phyloP scores from a whole-genome alignment of 1,139 yeast species.

The Saccharomycopsis crataegensis region DNA sequence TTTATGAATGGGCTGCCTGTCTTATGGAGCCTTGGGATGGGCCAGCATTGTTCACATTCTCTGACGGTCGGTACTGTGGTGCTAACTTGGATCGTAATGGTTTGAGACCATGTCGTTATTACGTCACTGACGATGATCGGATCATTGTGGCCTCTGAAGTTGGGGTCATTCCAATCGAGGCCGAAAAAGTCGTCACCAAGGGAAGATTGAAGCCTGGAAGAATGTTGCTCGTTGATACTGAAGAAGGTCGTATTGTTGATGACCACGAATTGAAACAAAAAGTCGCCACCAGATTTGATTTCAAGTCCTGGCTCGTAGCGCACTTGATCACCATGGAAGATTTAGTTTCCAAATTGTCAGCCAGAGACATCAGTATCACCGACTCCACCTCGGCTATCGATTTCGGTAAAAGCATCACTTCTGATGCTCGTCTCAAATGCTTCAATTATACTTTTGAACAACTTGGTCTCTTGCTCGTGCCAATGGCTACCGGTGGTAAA shows the following conservation, averaged over 20 bases:
- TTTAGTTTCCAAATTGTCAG: constrained; percentile 48
- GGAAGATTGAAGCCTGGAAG: constrained; percentile 96
- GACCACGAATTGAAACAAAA: constrained; percentile 77
- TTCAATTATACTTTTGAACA: constrained; percentile 94
- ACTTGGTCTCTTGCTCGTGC: constrained; percentile 72
- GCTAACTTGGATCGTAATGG: constrained; percentile 97
- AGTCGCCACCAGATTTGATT: constrained; percentile 83
- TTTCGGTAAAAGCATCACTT: constrained; percentile 45
- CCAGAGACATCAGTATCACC: constrained; percentile 24
- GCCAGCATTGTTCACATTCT: constrained; percentile 93
- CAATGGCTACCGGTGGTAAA: constrained; percentile 89
- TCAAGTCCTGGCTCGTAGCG: constrained; percentile 87
- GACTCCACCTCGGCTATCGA: constrained; percentile 26
- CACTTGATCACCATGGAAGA: constrained; percentile 81
- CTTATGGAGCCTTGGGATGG: constrained; percentile 99
- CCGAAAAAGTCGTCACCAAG: constrained; percentile 75
- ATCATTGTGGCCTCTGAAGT: constrained; percentile 98
- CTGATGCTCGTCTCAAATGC: constrained; percentile 78
- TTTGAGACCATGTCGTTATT: constrained; percentile 95
- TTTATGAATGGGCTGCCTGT: constrained; percentile 99
- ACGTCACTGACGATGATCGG: constrained; percentile 88
- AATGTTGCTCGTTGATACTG: constrained; percentile 91
- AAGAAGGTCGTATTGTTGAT: constrained; percentile 87
- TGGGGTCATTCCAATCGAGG: constrained; percentile 87
- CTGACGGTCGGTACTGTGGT: constrained; percentile 97